Percentiles rank a stretch among this genome's conserved stretches.
Evolutionary conservation across 2,329 filamentous ascomycete genomes (phyloP).

Genomic region (Aphanocladium album): DNA sequence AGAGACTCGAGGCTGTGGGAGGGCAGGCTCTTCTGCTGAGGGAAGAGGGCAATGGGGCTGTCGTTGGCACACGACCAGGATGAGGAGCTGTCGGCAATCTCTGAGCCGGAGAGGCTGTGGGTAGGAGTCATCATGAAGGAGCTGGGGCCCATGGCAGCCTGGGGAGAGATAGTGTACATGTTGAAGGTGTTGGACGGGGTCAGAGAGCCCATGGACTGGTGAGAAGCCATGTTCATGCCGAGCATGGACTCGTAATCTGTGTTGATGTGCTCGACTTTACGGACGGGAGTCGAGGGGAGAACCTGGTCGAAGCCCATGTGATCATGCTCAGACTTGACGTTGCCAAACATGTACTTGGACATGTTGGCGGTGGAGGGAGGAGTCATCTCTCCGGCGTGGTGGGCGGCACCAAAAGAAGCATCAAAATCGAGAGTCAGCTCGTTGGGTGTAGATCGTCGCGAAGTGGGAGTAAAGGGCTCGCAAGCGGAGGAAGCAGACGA

Average conservation of each 20-base stretch:
- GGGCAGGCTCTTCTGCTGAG: constrained; percentile 26
- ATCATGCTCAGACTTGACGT: constrained; percentile 31
- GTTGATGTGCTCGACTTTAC: constrained; percentile 29
- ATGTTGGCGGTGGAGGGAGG: constrained; percentile 28
- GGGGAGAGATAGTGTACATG: constrained; percentile 32
- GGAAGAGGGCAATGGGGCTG: constrained; percentile 37
- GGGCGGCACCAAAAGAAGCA: constrained; percentile 20
- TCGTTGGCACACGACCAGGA: constrained; percentile 37
- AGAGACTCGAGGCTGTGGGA: constrained; percentile 28
- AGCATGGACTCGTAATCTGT: constrained; percentile 36
- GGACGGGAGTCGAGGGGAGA: constrained; percentile 33
- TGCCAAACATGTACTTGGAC: constrained; percentile 29
- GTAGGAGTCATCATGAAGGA: constrained; percentile 38
- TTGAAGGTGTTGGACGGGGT: constrained; percentile 33
- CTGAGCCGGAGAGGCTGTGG: constrained; percentile 35
- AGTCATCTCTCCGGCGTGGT: constrained; percentile 31
- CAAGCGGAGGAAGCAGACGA: constrained; percentile 35
- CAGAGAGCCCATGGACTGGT: constrained; percentile 31
- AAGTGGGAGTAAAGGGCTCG: constrained; percentile 41
- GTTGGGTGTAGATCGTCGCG: constrained; percentile 39
- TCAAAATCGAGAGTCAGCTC: constrained; percentile 35
- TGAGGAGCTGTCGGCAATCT: constrained; percentile 31
- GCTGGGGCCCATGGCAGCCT: constrained; percentile 26
- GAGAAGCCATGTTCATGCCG: constrained; percentile 30
- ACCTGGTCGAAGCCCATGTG: constrained; percentile 27